Percentiles rank a stretch among this genome's conserved stretches.
Conservation (phyloP, 495 filamentous ascomycete genomes). For the Penicillium coffeae region DNA sequence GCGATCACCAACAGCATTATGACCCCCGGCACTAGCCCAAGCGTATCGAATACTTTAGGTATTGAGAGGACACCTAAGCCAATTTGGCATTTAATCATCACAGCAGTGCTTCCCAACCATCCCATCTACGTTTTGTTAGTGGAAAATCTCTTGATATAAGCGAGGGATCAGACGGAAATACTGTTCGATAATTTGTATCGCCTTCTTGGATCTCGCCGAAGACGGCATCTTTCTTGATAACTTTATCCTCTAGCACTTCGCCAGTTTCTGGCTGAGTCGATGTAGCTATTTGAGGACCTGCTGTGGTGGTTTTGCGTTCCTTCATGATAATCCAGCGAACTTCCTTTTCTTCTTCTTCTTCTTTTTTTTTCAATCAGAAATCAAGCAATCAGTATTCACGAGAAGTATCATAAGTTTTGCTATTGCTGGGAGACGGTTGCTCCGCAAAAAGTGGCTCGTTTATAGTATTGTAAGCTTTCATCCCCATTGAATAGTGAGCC, state of each 20-base stretch:
- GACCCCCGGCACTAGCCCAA: slow-evolving; percentile 53
- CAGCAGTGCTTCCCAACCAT: slow-evolving; percentile 27
- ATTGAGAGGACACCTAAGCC: slow-evolving; percentile 61
- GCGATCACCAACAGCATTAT: slow-evolving; percentile 54
- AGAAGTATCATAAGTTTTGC: no score
- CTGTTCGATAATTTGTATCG: slow-evolving; percentile 16
- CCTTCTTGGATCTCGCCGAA: slow-evolving; percentile 15
- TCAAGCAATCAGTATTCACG: no score
- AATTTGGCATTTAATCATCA: slow-evolving; percentile 46
- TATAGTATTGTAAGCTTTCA: no score
- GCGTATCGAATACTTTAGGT: slow-evolving; percentile 53
- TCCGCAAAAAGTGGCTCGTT: no score
- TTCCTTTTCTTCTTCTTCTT: no score
- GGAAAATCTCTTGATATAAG: slow-evolving; percentile 4
- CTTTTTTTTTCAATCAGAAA: no score
- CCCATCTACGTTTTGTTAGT: slow-evolving; percentile 27
- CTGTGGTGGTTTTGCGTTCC: no score
- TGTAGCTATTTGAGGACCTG: no score
- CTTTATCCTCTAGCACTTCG: slow-evolving; percentile 4
- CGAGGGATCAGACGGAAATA: neutral
- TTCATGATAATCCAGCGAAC: no score
- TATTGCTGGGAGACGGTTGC: no score
- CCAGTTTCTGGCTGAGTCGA: slow-evolving; percentile 6
- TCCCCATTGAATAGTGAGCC: no score
- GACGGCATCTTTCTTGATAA: slow-evolving; percentile 9